These are phyloP conservation scores for Phytophthora hibernalis DNA, from an alignment of 352 stramenopile genomes.

Conservation along the genomic window DNA sequence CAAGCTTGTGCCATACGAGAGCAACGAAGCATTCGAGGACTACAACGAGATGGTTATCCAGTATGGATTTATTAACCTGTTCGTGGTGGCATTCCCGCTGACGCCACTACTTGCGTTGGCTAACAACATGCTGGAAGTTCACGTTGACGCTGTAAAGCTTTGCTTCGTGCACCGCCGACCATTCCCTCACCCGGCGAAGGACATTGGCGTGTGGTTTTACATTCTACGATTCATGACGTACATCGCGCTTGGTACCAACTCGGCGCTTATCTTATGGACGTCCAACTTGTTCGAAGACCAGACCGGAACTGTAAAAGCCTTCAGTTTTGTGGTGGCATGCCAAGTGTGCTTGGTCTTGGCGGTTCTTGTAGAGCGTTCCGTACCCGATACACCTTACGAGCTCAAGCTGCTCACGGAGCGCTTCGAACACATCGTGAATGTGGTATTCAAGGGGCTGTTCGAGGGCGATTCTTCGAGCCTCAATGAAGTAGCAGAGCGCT, in stretches of 20 bases:
- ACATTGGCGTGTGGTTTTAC: conserved; percentile 92
- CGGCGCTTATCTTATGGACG: conserved; percentile 74
- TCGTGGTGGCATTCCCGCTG: conserved; percentile 92
- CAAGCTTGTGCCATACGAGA: conserved; percentile 74
- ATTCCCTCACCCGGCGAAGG: conserved; percentile 73
- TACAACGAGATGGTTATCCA: conserved; percentile 92
- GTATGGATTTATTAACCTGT: conserved; percentile 95
- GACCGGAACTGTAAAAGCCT: conserved; percentile 51
- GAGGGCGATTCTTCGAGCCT: conserved; percentile 63
- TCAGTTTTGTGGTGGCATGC: conserved; percentile 65
- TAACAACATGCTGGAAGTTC: conserved; percentile 93
- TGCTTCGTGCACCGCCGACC: conserved; percentile 72
- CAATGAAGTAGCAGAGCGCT: conserved; percentile 62
- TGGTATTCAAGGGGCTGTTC: conserved; percentile 70
- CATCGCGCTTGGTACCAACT: conserved; percentile 72
- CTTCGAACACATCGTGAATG: conserved; percentile 68
- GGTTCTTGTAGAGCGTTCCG: conserved; percentile 57
- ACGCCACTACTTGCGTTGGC: conserved; percentile 87
- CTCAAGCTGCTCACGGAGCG: conserved; percentile 57
- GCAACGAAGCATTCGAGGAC: conserved; percentile 81
- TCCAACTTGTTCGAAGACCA: conserved; percentile 60
- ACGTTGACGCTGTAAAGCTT: conserved; percentile 76
- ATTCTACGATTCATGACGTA: conserved; percentile 78
- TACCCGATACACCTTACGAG: conserved; percentile 60
- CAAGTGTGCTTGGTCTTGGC: conserved; percentile 64